Evolutionary conservation across 73 alveolate genomes (phyloP).

Genomic region (Symbiodinium pilosum): DNA sequence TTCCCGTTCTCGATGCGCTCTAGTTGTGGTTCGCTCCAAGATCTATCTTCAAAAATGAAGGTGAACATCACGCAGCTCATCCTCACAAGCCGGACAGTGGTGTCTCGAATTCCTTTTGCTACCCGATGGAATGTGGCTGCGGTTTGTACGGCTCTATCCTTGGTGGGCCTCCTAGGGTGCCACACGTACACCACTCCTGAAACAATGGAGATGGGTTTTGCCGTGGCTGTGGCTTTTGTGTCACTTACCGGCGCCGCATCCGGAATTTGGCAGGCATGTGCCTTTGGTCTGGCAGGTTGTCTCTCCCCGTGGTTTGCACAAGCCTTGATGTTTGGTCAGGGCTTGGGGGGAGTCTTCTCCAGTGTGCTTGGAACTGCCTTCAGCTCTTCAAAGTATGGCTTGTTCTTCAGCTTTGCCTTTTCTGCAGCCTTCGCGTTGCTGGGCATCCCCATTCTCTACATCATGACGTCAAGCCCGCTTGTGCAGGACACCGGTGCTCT

Average conservation of each 20-base stretch:
- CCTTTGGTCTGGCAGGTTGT: conserved; percentile 65
- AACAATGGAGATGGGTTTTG: conserved; percentile 43
- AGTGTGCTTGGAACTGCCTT: conserved; percentile 36
- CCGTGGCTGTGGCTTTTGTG: conserved; percentile 26
- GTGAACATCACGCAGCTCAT: conserved; percentile 62
- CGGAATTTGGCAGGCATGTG: conserved; percentile 67
- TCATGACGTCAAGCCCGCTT: conserved; percentile 30
- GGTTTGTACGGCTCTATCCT: conserved; percentile 16
- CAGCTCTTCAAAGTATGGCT: conserved; percentile 12
- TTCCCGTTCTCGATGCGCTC: no score
- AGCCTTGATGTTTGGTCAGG: conserved; percentile 86
- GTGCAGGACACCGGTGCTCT: neutral
- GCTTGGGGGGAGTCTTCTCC: conserved; percentile 60
- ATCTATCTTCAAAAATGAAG: no score
- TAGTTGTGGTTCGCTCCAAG: no score
- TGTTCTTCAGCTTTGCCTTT: conserved; percentile 46
- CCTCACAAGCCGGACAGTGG: conserved; percentile 56
- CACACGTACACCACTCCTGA: conserved; percentile 59
- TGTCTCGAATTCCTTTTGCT: conserved; percentile 29
- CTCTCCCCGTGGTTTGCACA: conserved; percentile 66
- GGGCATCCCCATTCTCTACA: conserved; percentile 65
- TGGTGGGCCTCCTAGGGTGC: conserved; percentile 65
- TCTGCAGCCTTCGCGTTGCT: conserved; percentile 13
- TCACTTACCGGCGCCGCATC: conserved; percentile 76
- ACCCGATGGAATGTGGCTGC: conserved; percentile 64